phyloP scores from a whole-genome alignment of 1,139 yeast species.

The Yamadazyma buinensis region DNA sequence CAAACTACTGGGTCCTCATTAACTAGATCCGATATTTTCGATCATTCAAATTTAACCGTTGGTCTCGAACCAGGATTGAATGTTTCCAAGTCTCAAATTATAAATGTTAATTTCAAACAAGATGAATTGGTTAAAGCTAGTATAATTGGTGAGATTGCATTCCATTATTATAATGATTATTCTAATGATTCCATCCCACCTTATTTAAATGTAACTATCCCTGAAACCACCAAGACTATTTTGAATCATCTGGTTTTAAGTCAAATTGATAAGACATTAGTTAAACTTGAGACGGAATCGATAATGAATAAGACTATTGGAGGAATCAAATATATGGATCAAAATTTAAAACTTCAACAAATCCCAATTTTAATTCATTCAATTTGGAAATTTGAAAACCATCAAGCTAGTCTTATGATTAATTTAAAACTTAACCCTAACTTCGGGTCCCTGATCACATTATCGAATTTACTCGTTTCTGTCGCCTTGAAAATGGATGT shows the following conservation, averaged over 20 bases:
- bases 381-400: slow-evolving; percentile 83
- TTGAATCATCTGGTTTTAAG: slow-evolving; percentile 43
- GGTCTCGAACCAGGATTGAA: slow-evolving; percentile 64
- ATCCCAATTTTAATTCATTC: slow-evolving; percentile 77
- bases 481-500: slow-evolving; percentile 48
- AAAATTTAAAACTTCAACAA: slow-evolving; percentile 28
- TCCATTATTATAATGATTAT: slow-evolving; percentile 42
- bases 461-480: slow-evolving; percentile 64
- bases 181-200: not conserved
- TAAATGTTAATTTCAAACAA: slow-evolving; percentile 68
- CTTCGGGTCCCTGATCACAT: slow-evolving; percentile 35
- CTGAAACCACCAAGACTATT: slow-evolving; percentile 31
- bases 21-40: slow-evolving; percentile 26
- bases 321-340: slow-evolving; percentile 62
- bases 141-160: slow-evolving; percentile 75
- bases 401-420: slow-evolving; percentile 80
- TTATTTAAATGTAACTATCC: slow-evolving; percentile 27
- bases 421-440: slow-evolving; percentile 59
- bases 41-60: slow-evolving; percentile 34
- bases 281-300: slow-evolving; percentile 25
- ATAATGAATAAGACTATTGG: slow-evolving; percentile 62
- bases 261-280: slow-evolving; percentile 19
- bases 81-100: slow-evolving; percentile 77
- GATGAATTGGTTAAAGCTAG: slow-evolving; percentile 58
- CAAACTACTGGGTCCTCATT: slow-evolving; percentile 33